Base-by-base conservation (phyloP, 2,329 filamentous ascomycete genomes). In the Aspergillus puulaauensis region DNA sequence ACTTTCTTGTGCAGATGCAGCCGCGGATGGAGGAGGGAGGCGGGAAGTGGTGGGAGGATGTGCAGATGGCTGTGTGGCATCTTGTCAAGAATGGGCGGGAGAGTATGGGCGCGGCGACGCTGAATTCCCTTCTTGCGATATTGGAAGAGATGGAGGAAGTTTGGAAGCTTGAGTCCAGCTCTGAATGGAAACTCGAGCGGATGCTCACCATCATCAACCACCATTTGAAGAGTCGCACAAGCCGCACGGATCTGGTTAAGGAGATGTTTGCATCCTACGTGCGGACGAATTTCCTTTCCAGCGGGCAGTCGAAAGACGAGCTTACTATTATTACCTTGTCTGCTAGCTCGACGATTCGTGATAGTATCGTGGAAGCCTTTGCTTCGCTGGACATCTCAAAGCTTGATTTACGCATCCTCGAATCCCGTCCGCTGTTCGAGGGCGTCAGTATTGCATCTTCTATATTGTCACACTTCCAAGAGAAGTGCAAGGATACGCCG, bases 341-440 rank as follows among this genome's bases (percentile, higher is more conserved):
- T 0, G 81, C 81, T 7, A 89, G 85, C 59, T 87, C 85, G 3
- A 88, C 86, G 0, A 83, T 89, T 58, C 74, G 71, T 19, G 68
- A 76, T 15, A 79, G 77, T 50, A 75, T 89, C 11, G 63, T 78
- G 2, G 72, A 79, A 27, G 71, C 77, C 2, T 71, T 80, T 11
- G 62, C 66, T 0, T 62, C 64, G 1, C 67, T 75, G 3, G 69
- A 65, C 1, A 67, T 79, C 7, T 31, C 64, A 60, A 60, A 44
- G 0, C 66, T 89, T 8, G 80, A 86, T 50, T 70, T 90, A 17
- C 81, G 80, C 4, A 76, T 90, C 31, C 77, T 90, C 3, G 87
- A 90, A 68, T 90, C 87, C 2, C 78, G 87, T 0, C 88, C 88
- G 0, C 76, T 86, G 0, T 89, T 81, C 61, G 87, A 90, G 71